Evolutionary conservation across 768 basidiomycete genomes (phyloP).

Genomic region (Termitomyces sp.): DNA sequence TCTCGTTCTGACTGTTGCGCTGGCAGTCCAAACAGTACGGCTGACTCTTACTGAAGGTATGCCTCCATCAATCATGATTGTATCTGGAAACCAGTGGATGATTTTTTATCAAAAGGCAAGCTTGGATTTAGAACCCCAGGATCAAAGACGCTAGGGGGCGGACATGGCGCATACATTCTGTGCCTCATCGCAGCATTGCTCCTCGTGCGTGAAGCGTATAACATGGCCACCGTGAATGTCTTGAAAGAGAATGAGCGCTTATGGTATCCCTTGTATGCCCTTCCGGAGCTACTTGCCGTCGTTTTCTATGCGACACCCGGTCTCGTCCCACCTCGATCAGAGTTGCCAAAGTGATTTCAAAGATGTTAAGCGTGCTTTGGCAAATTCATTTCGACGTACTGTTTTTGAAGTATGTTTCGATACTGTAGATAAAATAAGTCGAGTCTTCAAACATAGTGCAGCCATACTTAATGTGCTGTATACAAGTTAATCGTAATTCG

Average conservation of each 20-base stretch:
- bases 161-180: conserved; percentile 26
- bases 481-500: not conserved
- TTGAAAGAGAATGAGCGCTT: conserved; percentile 25
- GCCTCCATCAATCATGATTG: conserved; percentile 10
- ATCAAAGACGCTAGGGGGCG: conserved; percentile 17
- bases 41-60: conserved; percentile 17
- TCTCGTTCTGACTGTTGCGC: conserved; percentile 28
- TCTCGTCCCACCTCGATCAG: conserved; percentile 30
- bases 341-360: conserved; percentile 17
- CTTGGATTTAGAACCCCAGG: not conserved
- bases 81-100: not conserved
- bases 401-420: not conserved
- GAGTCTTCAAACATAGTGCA: not conserved
- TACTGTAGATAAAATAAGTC: not conserved
- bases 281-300: conserved; percentile 35
- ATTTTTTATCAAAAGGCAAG: not conserved
- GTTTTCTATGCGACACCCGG: conserved; percentile 28
- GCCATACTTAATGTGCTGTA: not conserved
- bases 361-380: not conserved
- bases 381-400: not conserved
- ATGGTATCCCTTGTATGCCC: conserved; percentile 37
- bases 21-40: conserved; percentile 25
- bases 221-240: conserved; percentile 24
- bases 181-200: conserved; percentile 28
- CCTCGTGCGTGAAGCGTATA: conserved; percentile 33